Evolutionary conservation across 176 grass and related monocot species (phyloP).

Genomic region (Bolboschoenus planiculmis): DNA sequence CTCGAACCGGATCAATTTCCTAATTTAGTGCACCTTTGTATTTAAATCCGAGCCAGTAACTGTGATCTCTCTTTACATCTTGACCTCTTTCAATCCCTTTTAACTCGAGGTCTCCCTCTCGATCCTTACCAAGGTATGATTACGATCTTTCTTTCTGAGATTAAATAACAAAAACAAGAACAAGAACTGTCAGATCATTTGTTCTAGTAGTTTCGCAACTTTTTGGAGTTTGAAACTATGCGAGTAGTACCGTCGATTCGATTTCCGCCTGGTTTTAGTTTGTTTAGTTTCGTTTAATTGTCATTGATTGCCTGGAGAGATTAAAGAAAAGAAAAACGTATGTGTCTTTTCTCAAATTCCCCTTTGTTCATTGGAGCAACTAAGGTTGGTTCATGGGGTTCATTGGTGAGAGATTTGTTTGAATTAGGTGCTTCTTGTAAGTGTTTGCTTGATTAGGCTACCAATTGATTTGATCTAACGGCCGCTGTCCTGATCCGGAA

Average conservation of each 20-base stretch:
- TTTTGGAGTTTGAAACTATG: too few relatives aligned
- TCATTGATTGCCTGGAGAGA: too few relatives aligned
- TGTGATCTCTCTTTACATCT: not conserved
- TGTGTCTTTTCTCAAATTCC: not conserved
- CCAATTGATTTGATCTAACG: not conserved
- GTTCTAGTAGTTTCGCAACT: too few relatives aligned
- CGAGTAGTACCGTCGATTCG: too few relatives aligned
- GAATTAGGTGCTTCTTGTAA: not conserved
- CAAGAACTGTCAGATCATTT: too few relatives aligned
- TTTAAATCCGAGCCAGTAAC: not conserved
- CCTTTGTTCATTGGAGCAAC: not conserved
- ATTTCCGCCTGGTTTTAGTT: too few relatives aligned
- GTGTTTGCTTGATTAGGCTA: not conserved
- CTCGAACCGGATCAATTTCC: not conserved
- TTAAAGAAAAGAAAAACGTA: too few relatives aligned
- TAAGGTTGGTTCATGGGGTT: not conserved
- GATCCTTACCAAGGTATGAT: too few relatives aligned
- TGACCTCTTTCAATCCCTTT: not conserved
- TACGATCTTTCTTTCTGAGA: too few relatives aligned
- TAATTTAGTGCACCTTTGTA: not conserved
- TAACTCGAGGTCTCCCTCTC: not conserved
- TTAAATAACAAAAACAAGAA: too few relatives aligned
- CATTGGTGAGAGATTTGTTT: not conserved
- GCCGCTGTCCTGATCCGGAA: not conserved
- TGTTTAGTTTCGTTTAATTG: too few relatives aligned